Base-by-base conservation (phyloP, 1,284 basidiomycete species). In the Pseudozyma pruni region DNA sequence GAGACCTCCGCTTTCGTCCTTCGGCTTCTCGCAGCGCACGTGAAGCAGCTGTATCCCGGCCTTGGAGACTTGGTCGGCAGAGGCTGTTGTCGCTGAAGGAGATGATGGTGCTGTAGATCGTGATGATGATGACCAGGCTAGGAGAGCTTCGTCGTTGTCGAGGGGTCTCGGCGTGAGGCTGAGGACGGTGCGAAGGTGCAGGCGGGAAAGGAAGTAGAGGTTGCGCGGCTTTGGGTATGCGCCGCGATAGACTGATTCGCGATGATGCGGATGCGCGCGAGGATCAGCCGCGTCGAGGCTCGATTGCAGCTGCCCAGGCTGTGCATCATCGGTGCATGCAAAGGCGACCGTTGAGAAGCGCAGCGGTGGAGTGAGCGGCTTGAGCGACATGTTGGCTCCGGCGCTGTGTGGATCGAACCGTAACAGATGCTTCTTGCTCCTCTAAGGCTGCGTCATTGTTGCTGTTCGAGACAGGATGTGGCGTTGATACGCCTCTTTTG, bases 91-190 rank as follows among this genome's bases (percentile, higher is more conserved):
- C 32, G 22, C 8, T 9, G 31, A 19, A 3, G 34, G 31, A 1
- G 56, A 34, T 0, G 52, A 20, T 0, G 50, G 52, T 8, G 55
- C 7, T 29, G 6, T 6, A 39, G 17, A 50, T 33, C 14, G 50
- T 29, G 13, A 29, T 11, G 40, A n/a, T 3, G 54, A 41, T 0
- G 75, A 71, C 79, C 79, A 81, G 1, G 37, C 19, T n/a, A 50
- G 44, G n/a, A 81, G 25, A 3, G 40, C 46, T 4, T 52, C 45
- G 41, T 80, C 76, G 27, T 67, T 59, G 22, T 72, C 71, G 33
- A 81, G 64, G 10, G 80, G 72, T 49, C 79, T 75, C 8, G 80
- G 80, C 8, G 79, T 81, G 19, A 81, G 67, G 22, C 73, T 76
- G 32, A 81, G 68, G 25, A 81, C 74, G 13, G 80, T 76, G 17